Base-by-base conservation (phyloP, 2,329 filamentous ascomycete genomes). In the Ophiostoma novo-ulmi region DNA sequence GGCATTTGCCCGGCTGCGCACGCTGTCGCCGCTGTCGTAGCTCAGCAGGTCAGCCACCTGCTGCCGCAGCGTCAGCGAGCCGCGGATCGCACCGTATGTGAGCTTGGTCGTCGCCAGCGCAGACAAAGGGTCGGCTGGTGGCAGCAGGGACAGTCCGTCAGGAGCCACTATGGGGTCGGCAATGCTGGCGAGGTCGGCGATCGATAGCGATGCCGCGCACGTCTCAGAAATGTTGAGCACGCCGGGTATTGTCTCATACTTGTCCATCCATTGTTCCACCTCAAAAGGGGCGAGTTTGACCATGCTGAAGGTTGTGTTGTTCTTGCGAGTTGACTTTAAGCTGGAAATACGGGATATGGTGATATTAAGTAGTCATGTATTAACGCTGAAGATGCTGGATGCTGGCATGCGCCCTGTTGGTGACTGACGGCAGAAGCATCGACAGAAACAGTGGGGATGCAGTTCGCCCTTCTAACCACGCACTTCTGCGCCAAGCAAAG, bases 151-250 rank as follows among this genome's bases (percentile, higher is more conserved):
- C 13, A 22, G 39, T 31, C 69, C 71, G 17, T 69, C 17, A 3
- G 13, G 38, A 13, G 78, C 75, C 68, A 85, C 84, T 74, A 88
- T 84, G 64, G 86, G 41, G n/a, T 44, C 85, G 11, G 84, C 80
- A 3, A 94, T 83, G 66, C 26, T 85, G 11, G 84, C 80, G 5
- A 94, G 83, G 67, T 93, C 86, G 35, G 90, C 84, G 71, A 94
- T 81, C 0, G 91, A 93, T 31, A 94, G 82, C 3, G 90, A 92
- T 2, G 89, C 87, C 70, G 87, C 90, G 77, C 91, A 94, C 0
- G 91, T 94, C 79, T 94, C 91, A 71, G 91, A 90, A 67, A 94
- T 85, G 78, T 96, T 94, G 78, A 89, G 77, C 1, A 85, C 83
- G 5, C 82, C 82, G 0, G 85, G 84, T 2, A 83, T 87, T 10